phyloP scores from a whole-genome alignment of 345 rosid species.

The Passiflora organensis region DNA sequence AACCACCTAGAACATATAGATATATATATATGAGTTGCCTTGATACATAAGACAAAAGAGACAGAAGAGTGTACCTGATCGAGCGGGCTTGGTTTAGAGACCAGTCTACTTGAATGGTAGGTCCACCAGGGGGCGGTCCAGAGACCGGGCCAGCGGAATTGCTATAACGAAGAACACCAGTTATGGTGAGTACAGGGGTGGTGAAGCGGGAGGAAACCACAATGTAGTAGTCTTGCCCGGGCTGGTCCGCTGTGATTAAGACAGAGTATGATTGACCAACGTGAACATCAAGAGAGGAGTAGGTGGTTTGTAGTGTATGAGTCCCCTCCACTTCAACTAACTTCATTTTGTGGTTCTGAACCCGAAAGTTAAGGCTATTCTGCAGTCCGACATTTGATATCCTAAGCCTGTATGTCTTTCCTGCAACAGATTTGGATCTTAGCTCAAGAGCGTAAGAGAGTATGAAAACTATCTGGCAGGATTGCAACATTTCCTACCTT shows the following conservation, averaged over 20 bases:
- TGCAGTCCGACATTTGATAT: constrained; percentile 77
- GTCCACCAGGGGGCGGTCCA: constrained; percentile 77
- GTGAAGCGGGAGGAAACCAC: constrained; percentile 78
- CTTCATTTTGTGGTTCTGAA: constrained; percentile 81
- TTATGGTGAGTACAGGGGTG: constrained; percentile 55
- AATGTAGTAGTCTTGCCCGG: constrained; percentile 68
- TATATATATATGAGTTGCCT: background rate
- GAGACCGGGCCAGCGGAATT: constrained; percentile 62
- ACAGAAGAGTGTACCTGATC: constrained; percentile 41
- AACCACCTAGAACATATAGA: too few relatives aligned
- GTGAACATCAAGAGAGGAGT: constrained; percentile 69
- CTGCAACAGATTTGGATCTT: constrained; percentile 38
- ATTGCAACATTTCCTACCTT: too few relatives aligned
- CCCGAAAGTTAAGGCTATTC: constrained; percentile 71
- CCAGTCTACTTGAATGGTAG: constrained; percentile 50
- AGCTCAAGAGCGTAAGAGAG: too few relatives aligned
- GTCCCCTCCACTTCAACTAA: constrained; percentile 91
- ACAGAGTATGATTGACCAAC: constrained; percentile 89
- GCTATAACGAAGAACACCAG: constrained; percentile 79
- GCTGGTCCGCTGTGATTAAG: constrained; percentile 75
- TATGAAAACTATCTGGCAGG: too few relatives aligned
- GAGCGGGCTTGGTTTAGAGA: constrained; percentile 85
- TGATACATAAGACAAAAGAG: background rate
- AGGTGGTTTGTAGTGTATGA: constrained; percentile 71
- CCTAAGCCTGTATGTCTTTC: constrained; percentile 81